Base-by-base conservation (phyloP, 106 monocot genomes). In the Phalaenopsis aphrodite region DNA sequence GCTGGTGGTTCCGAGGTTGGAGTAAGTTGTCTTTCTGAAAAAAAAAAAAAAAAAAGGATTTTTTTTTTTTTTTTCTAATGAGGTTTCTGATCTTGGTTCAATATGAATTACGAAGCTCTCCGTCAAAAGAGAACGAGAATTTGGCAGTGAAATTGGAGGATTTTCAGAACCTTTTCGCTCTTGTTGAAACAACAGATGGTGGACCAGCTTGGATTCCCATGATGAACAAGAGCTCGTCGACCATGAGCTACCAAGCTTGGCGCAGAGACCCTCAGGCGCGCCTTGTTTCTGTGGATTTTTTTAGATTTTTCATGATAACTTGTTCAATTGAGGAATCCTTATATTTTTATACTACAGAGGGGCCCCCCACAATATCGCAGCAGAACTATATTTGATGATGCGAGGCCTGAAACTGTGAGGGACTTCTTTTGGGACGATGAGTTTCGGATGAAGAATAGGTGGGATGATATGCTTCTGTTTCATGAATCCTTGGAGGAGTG, bases 391-490 rank as follows among this genome's bases (percentile, higher is more conserved):
- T 94, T 92, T 86, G 96, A 97, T 77, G 90, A 94, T 79, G 90
- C 88, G 5, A 84, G 87, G 1, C 88, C 96, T 2, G 94, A 94
- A 77, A 79, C 81, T 48, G 86, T 97, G 48, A 86, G 94, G 79
- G 92, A 97, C 79, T 94, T 97, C 82, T 97, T 97, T 56, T 92
- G 96, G 96, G 96, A 97, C 52, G 96, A 97, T 75, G 88, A 94
- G 8, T 97, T 94, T 80, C 73, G 96, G 57, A 79, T 84, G 23
- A 90, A 84, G 74, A 84, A 85, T 67, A 90, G 79, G 69, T 97
- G 96, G 96, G 96, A 97, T 82, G 96, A 97, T 79, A 97, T 97
- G 96, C 96, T 97, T 55, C 86, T 97, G 46, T 77, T 90, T 48
- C 88, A 93, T 76, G 81, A 86, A 11, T 85, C 84, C 18, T 79